phyloP scores from a whole-genome alignment of 1,284 basidiomycete genomes.

The Cryptococcus sp. region DNA sequence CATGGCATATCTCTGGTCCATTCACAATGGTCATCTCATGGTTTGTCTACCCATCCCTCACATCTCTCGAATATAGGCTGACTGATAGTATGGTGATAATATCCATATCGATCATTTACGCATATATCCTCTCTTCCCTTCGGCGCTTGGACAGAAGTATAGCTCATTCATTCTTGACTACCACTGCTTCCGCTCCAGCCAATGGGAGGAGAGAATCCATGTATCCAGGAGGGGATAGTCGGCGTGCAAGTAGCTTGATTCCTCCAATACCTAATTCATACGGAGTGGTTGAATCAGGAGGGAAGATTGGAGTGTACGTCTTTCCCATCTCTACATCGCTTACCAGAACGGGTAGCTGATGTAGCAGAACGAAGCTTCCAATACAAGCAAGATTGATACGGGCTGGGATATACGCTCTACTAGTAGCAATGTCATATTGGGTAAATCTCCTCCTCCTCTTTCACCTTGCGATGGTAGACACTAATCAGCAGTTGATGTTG shows the following conservation, averaged over 20 bases:
- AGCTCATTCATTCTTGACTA: slow-evolving; percentile 24
- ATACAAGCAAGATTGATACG: slow-evolving; percentile 20
- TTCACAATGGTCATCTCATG: slow-evolving; percentile 44
- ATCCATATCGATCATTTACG: slow-evolving; percentile 39
- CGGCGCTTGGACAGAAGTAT: slow-evolving; percentile 32
- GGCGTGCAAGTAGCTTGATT: slow-evolving; percentile 12
- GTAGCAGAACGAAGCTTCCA: slow-evolving; percentile 22
- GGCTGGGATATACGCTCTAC: slow-evolving; percentile 37
- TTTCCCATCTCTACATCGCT: no score
- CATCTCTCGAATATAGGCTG: neutral
- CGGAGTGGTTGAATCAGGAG: slow-evolving; percentile 20
- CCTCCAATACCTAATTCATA: slow-evolving; percentile 24
- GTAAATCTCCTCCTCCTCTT: slow-evolving; percentile 15
- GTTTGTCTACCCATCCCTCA: slow-evolving; percentile 17
- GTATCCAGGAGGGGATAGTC: neutral
- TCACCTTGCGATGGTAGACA: neutral
- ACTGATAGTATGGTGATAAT: slow-evolving; percentile 29
- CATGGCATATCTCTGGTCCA: slow-evolving; percentile 42
- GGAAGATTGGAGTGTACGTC: slow-evolving; percentile 32
- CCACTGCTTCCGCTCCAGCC: slow-evolving; percentile 6
- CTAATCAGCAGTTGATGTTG: slow-evolving; percentile 44
- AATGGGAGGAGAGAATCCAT: neutral
- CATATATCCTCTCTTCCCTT: slow-evolving; percentile 33
- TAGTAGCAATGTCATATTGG: slow-evolving; percentile 44
- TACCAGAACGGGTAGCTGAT: slow-evolving; percentile 3